A percentile compares a stretch with the other conserved stretches of the same genome.
These are phyloP conservation scores for Auricularia sp. DNA, from an alignment of 768 basidiomycete species.

Conservation along the genomic window DNA sequence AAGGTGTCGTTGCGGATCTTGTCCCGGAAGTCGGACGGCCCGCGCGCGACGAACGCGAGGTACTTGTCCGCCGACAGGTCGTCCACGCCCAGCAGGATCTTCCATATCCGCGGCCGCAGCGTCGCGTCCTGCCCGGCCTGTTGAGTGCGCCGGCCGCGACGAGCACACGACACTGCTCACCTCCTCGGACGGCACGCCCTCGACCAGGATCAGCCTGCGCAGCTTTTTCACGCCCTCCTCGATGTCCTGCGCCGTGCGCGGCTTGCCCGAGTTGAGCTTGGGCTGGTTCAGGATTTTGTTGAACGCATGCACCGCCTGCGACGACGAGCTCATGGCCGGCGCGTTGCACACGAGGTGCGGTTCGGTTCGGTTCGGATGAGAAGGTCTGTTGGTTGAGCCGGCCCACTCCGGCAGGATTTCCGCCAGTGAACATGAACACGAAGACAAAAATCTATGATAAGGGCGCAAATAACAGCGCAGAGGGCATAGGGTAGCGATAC, in stretches of 20 bases:
- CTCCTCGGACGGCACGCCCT: conserved; percentile 72
- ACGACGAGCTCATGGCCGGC: not conserved
- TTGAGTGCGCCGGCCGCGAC: not conserved
- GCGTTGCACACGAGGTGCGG: not conserved
- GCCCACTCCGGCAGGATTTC: not conserved
- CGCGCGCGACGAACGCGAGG: conserved; percentile 67
- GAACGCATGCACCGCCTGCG: conserved; percentile 55
- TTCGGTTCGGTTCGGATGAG: no score
- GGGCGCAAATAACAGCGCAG: not conserved
- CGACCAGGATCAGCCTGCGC: conserved; percentile 78
- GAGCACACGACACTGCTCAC: conserved; percentile 34
- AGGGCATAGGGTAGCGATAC: not conserved
- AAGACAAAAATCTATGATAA: not conserved
- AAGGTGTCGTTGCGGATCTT: conserved; percentile 97
- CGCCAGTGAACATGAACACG: not conserved
- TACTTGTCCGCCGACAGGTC: conserved; percentile 69
- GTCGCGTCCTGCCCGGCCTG: conserved; percentile 50
- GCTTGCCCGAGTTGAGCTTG: conserved; percentile 47
- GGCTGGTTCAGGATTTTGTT: conserved; percentile 71
- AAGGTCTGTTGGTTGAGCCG: no score
- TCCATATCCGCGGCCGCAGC: conserved; percentile 91
- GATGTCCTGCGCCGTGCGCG: conserved; percentile 51
- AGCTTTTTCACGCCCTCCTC: conserved; percentile 83
- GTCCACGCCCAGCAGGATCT: conserved; percentile 77
- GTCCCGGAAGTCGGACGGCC: conserved; percentile 79